Evolutionary conservation across 2,329 filamentous ascomycete species (phyloP).

Genomic region (Colletotrichum theobromicola): DNA sequence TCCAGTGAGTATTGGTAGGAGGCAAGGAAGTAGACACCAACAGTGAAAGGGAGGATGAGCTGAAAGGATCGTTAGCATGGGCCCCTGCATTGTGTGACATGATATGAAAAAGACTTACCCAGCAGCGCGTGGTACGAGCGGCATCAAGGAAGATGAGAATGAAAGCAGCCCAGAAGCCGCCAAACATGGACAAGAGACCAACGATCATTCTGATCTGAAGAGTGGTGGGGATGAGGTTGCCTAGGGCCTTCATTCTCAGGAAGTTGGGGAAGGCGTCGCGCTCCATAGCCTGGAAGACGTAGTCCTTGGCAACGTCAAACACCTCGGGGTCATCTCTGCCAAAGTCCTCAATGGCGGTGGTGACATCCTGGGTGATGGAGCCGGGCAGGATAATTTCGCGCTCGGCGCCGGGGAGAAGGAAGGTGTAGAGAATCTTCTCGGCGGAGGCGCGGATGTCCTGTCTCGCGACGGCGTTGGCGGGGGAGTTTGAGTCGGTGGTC

Average conservation of each 20-base stretch:
- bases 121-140: slow-evolving; percentile 75
- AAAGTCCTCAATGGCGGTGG: slow-evolving; percentile 85
- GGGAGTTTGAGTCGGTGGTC: slow-evolving; percentile 80
- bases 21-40: slow-evolving; percentile 86
- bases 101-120: slow-evolving; percentile 66
- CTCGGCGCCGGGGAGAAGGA: slow-evolving; percentile 91
- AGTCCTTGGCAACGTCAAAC: slow-evolving; percentile 97
- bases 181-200: slow-evolving; percentile 86
- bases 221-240: slow-evolving; percentile 92
- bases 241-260: slow-evolving; percentile 90
- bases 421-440: slow-evolving; percentile 99
- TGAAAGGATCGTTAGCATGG: slow-evolving; percentile 27
- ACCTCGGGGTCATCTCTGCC: slow-evolving; percentile 96
- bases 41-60: slow-evolving; percentile 85
- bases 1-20: slow-evolving; percentile 97
- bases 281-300: slow-evolving; percentile 99
- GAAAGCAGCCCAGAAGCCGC: slow-evolving; percentile 92
- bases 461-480: slow-evolving; percentile 82
- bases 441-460: slow-evolving; percentile 92
- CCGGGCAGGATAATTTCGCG: slow-evolving; percentile 94
- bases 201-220: slow-evolving; percentile 85
- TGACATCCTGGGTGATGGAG: slow-evolving; percentile 85
- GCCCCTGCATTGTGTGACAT: neutral
- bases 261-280: slow-evolving; percentile 98
- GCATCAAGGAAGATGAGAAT: slow-evolving; percentile 90